Conservation (phyloP, 75 land plant genomes). For the Cryptomeria japonica region DNA sequence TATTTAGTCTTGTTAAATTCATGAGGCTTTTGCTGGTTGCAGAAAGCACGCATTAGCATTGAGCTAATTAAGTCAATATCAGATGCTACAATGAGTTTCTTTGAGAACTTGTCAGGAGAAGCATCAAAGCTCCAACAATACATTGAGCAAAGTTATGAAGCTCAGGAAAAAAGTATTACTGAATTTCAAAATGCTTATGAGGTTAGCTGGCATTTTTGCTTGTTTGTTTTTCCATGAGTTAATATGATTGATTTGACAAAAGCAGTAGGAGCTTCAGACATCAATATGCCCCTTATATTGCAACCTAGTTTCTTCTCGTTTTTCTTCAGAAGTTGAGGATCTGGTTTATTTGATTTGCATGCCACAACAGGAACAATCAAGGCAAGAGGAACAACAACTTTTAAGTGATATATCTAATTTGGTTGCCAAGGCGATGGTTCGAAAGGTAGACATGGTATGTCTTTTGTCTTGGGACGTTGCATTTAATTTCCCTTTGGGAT, state of each 20-base stretch:
- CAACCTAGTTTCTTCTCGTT: neutral
- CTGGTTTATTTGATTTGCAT: neutral
- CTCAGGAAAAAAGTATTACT: constrained; percentile 10
- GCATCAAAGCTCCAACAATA: constrained; percentile 13
- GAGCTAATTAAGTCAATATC: constrained; percentile 15
- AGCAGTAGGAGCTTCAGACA: neutral
- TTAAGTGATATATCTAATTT: constrained; percentile 48
- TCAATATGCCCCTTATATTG: neutral
- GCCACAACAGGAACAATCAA: constrained; percentile 54
- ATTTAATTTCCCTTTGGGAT: neutral
- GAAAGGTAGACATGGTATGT: constrained; percentile 65
- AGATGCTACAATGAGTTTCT: constrained; percentile 17
- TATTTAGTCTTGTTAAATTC: neutral
- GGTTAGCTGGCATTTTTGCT: constrained; percentile 29
- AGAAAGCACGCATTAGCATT: constrained; percentile 16
- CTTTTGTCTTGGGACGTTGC: neutral
- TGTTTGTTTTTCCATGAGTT: neutral
- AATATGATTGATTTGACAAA: neutral
- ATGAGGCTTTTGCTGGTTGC: neutral
- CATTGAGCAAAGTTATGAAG: constrained; percentile 13
- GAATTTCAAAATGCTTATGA: constrained; percentile 61
- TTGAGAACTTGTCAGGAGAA: constrained; percentile 14
- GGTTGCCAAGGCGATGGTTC: constrained; percentile 40
- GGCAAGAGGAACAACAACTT: constrained; percentile 54
- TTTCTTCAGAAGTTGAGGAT: neutral